phyloP scores from a whole-genome alignment of 2,329 filamentous ascomycete species.

The Fusarium sp. region DNA sequence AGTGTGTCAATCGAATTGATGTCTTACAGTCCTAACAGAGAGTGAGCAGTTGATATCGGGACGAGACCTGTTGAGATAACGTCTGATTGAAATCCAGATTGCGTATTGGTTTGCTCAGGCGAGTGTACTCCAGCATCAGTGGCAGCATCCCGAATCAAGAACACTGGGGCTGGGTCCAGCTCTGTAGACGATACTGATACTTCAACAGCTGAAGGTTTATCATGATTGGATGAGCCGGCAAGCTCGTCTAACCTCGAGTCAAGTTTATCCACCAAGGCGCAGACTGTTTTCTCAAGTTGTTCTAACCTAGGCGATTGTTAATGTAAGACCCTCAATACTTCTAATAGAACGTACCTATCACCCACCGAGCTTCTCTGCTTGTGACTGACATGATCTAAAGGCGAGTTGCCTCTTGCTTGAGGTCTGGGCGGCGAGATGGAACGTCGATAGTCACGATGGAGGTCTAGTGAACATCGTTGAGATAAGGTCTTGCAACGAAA shows the following conservation, averaged over 20 bases:
- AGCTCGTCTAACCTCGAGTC: slow-evolving; percentile 16
- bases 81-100: slow-evolving; percentile 7
- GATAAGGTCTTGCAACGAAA: slow-evolving; percentile 42
- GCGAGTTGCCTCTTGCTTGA: background rate
- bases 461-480: slow-evolving; percentile 35
- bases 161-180: slow-evolving; percentile 35
- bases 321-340: background rate
- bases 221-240: background rate
- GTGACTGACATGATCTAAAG: rapidly evolving
- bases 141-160: slow-evolving; percentile 45
- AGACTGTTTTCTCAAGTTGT: slow-evolving; percentile 19
- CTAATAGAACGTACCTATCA: background rate
- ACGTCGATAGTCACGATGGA: background rate
- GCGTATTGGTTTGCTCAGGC: background rate
- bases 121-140: slow-evolving; percentile 40
- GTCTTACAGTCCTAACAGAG: slow-evolving; percentile 37
- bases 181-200: background rate
- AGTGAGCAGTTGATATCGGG: slow-evolving; percentile 22
- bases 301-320: slow-evolving; percentile 12
- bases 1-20: rapidly evolving
- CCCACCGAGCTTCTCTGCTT: background rate
- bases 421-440: background rate
- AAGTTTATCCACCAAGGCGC: slow-evolving; percentile 21
- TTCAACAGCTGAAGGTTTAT: background rate
- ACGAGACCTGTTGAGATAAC: slow-evolving; percentile 40